Conservation (phyloP, 352 stramenopile genomes). For the Globisporangium carolinianum region DNA sequence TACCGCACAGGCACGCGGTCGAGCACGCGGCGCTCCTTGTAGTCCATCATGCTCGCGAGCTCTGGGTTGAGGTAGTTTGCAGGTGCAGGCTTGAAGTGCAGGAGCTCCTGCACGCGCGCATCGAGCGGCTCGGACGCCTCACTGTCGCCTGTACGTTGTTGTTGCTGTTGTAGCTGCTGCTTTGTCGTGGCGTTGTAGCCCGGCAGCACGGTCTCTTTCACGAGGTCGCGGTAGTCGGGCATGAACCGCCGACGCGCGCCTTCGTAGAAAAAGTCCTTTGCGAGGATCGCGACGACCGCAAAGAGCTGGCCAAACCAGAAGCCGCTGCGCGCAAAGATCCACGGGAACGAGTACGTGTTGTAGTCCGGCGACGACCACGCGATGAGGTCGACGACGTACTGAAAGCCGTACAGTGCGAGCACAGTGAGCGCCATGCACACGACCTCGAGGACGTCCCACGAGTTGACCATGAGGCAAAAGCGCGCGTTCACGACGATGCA, state of each 20-base stretch:
- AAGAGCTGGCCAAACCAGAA: slow-evolving; percentile 79
- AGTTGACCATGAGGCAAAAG: slow-evolving; percentile 77
- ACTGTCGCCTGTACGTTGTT: neutral
- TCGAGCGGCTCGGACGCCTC: slow-evolving; percentile 7
- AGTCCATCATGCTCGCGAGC: slow-evolving; percentile 71
- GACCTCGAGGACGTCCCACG: slow-evolving; percentile 64
- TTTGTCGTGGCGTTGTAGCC: slow-evolving; percentile 2
- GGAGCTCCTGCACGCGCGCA: slow-evolving; percentile 23
- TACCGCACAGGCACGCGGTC: slow-evolving; percentile 41
- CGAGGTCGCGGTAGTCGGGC: slow-evolving; percentile 66
- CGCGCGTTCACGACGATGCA: slow-evolving; percentile 73
- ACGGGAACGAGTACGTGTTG: slow-evolving; percentile 73
- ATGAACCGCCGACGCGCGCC: slow-evolving; percentile 53
- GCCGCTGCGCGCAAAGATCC: slow-evolving; percentile 53
- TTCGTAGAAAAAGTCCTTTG: slow-evolving; percentile 72
- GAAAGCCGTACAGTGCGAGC: slow-evolving; percentile 46
- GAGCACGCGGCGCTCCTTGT: slow-evolving; percentile 58
- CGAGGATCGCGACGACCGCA: slow-evolving; percentile 49
- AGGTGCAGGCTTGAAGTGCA: slow-evolving; percentile 37
- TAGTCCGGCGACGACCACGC: slow-evolving; percentile 42
- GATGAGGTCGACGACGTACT: slow-evolving; percentile 68
- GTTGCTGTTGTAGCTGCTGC: no score
- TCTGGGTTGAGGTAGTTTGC: slow-evolving; percentile 60
- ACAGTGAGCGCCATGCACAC: slow-evolving; percentile 51
- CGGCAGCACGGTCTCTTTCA: slow-evolving; percentile 40